These are phyloP conservation scores for Fusarium mangiferae DNA, from an alignment of 2,329 filamentous ascomycete genomes.

Conservation along the genomic window DNA sequence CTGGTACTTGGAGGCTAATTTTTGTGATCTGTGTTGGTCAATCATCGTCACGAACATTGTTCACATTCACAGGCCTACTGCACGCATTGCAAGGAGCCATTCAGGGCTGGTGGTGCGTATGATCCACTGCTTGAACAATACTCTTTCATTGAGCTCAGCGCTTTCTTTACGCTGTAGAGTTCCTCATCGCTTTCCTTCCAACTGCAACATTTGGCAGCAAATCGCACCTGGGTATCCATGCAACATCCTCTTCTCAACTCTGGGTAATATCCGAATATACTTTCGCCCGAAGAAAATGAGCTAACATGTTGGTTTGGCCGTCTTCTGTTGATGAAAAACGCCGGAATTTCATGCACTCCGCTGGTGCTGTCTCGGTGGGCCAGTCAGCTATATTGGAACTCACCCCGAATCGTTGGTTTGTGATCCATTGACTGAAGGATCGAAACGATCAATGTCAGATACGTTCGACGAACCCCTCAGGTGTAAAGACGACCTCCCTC, in stretches of 20 bases:
- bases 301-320: not conserved
- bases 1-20: not conserved
- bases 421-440: not conserved
- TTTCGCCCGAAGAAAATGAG: not conserved
- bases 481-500: constrained; percentile 9
- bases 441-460: not conserved
- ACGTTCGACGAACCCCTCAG: not conserved
- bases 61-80: not conserved
- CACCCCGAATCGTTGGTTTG: not conserved
- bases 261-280: not conserved
- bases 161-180: constrained; percentile 27
- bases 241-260: not conserved
- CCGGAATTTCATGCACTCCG: not conserved
- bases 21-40: not conserved
- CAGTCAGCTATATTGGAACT: not conserved
- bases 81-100: constrained; percentile 18
- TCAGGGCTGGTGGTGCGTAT: constrained; percentile 25
- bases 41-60: not conserved
- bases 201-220: constrained; percentile 5
- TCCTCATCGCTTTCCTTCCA: constrained; percentile 12
- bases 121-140: constrained; percentile 43
- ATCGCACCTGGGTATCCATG: constrained; percentile 23
- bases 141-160: constrained; percentile 31
- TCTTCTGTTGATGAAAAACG: not conserved
- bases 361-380: not conserved